Evolutionary conservation across 2,329 filamentous ascomycete genomes (phyloP), one percentile per base, ranked within the genome.

Genomic region (Annulohypoxylon truncatum): DNA sequence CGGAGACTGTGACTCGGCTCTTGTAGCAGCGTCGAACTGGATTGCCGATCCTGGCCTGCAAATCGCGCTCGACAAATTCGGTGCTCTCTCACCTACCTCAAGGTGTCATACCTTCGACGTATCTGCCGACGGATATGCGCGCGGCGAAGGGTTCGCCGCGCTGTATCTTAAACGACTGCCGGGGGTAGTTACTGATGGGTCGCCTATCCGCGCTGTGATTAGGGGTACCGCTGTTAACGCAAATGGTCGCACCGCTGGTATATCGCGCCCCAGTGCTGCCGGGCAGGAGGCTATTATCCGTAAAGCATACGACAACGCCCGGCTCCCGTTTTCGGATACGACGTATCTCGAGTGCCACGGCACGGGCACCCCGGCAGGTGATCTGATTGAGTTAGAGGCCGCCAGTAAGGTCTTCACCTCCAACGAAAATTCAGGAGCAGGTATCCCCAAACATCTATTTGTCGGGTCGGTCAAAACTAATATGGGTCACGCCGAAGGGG

Each of bases 11-110:
- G 70, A 75, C 12, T 67, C 69, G 0, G 79, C 79, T 7, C 71
- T 82, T 7, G 77, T 80, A 0, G 79, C 70, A 2, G 78, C 76
- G 6, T 67, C 67, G n/a, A 81, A 81, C 67, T 56, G 80, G 4
- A 78, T 82, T 15, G 61, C 77, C 5, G 75, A 72, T 0, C 73
- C 70, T 4, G 71, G 75, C 51, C 58, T 70, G 13, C 73, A 76
- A 4, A 73, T 78, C 50, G 70, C 70, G 29, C 74, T 75, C 2
- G 71, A 71, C 1, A 77, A 79, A 48, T 55, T 76, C 0, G 77
- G 77, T 0, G 70, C 78, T 0, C 57, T 81, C 0, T 81, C 79
- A 0, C 74, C 77, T 0, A 76, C 73, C 0, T 76, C 74, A 0
- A 70, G 59, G 1, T 77, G 76, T 31, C 71, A 75, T 22, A 77